These are phyloP conservation scores for Mycena epipterygia DNA, from an alignment of 768 basidiomycete species.

Conservation along the genomic window DNA sequence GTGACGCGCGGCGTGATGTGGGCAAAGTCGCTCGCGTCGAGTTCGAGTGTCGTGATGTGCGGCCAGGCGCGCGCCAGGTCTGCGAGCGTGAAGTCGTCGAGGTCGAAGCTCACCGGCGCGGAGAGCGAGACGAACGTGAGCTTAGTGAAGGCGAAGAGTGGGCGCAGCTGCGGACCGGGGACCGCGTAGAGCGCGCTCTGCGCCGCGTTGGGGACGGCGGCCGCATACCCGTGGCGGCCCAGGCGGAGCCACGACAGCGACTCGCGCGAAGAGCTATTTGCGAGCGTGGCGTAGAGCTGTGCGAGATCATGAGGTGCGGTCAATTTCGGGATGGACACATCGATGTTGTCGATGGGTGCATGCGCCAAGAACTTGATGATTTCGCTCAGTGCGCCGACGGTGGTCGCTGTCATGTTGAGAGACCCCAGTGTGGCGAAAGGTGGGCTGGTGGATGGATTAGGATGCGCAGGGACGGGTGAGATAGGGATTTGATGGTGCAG, in stretches of 20 bases:
- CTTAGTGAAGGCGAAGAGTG: constrained; percentile 17
- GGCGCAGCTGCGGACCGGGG: constrained; percentile 5
- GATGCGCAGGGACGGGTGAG: neutral
- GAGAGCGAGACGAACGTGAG: constrained; percentile 13
- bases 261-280: neutral
- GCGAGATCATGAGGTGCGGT: neutral
- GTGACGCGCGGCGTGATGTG: constrained; percentile 13
- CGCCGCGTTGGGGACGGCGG: neutral
- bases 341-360: no score
- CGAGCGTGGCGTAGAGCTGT: constrained; percentile 5
- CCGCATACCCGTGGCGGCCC: neutral
- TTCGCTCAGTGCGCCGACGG: neutral
- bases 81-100: constrained; percentile 7
- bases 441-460: neutral
- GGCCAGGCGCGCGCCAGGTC: constrained; percentile 27
- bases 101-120: constrained; percentile 17
- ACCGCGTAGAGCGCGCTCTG: constrained; percentile 17
- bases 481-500: constrained; percentile 3
- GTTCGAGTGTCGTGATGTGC: neutral
- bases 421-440: neutral
- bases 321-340: no score
- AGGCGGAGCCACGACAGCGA: neutral
- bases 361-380: no score
- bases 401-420: neutral
- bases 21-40: neutral